Percentiles rank a stretch among this genome's conserved stretches.
phyloP scores from a whole-genome alignment of 768 basidiomycete species.

The Rhizopogon vulgaris region DNA sequence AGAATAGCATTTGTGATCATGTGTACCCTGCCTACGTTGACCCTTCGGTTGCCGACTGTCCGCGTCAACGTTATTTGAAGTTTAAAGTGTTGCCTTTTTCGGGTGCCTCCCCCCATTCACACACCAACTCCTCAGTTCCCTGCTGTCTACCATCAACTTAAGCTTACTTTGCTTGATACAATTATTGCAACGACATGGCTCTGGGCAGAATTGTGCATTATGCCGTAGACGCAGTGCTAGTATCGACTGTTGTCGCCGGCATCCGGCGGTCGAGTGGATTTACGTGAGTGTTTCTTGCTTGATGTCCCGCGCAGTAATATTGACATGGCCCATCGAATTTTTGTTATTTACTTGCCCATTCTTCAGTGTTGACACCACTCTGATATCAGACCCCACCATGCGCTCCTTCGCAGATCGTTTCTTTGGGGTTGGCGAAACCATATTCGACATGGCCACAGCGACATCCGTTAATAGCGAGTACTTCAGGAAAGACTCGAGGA shows the following conservation, averaged over 20 bases:
- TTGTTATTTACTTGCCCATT: conserved; percentile 2
- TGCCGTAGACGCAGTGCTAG: conserved; percentile 73
- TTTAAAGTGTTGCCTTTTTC: neutral
- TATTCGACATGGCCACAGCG: conserved; percentile 82
- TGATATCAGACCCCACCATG: conserved; percentile 71
- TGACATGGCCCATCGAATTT: neutral
- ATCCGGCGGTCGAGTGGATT: conserved; percentile 88
- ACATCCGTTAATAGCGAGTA: conserved; percentile 83
- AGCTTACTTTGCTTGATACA: neutral
- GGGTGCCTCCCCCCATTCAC: neutral
- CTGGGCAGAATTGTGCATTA: conserved; percentile 75
- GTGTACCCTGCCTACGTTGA: too few species aligned
- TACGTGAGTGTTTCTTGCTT: conserved; percentile 49
- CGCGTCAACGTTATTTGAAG: neutral
- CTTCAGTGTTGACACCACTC: conserved; percentile 55
- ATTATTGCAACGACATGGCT: conserved; percentile 34
- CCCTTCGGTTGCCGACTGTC: too few species aligned
- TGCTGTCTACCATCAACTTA: neutral
- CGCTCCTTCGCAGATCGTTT: conserved; percentile 77
- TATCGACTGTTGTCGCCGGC: conserved; percentile 89
- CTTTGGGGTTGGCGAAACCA: conserved; percentile 78
- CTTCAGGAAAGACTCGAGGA: conserved; percentile 56
- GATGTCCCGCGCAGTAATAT: neutral
- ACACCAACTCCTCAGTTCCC: neutral
- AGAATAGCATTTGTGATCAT: conserved; percentile 38